Evolutionary conservation across 225 moss, liverwort and hornwort species (phyloP).

Genomic region (Polytrichum commune): DNA sequence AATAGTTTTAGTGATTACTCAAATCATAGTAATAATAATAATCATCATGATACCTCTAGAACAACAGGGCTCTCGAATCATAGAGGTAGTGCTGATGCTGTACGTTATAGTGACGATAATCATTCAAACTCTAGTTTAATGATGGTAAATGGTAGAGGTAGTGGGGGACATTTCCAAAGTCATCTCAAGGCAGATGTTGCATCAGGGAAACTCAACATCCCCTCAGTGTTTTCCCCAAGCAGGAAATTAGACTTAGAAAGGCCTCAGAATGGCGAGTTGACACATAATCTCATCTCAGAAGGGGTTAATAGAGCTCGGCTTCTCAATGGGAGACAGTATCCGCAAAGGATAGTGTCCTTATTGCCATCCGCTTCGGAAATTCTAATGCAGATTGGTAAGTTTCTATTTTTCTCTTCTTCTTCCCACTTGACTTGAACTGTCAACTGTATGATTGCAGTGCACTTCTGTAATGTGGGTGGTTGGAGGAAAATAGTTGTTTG

Average conservation of each 20-base stretch:
- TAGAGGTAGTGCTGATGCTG: slow-evolving; percentile 22
- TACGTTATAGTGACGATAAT: slow-evolving; percentile 18
- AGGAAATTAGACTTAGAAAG: slow-evolving; percentile 18
- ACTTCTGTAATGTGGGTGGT: no score
- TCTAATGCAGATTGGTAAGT: slow-evolving; percentile 64
- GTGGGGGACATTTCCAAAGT: slow-evolving; percentile 4
- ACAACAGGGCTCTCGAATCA: slow-evolving; percentile 26
- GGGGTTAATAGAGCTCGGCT: slow-evolving; percentile 19
- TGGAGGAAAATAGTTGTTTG: no score
- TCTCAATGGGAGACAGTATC: slow-evolving; percentile 43
- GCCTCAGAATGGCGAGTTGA: slow-evolving; percentile 31
- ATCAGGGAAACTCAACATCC: slow-evolving; percentile 9
- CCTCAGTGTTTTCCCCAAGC: neutral
- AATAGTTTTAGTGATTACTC: slow-evolving; percentile 49
- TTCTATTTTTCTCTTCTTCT: slow-evolving; percentile 16
- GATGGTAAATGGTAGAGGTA: slow-evolving; percentile 18
- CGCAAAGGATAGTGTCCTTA: slow-evolving; percentile 61
- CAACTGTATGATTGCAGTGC: neutral
- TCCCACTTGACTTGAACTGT: neutral
- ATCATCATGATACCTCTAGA: slow-evolving; percentile 26
- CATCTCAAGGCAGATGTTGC: slow-evolving; percentile 19
- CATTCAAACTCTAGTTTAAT: slow-evolving; percentile 18
- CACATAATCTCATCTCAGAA: slow-evolving; percentile 21
- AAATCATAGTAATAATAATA: slow-evolving; percentile 7
- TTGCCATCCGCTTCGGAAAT: slow-evolving; percentile 66